A percentile compares a stretch with the other conserved stretches of the same genome.
These are phyloP conservation scores for Hirsutella rhossiliensis DNA, from an alignment of 2,329 filamentous ascomycete genomes.

Conservation along the genomic window DNA sequence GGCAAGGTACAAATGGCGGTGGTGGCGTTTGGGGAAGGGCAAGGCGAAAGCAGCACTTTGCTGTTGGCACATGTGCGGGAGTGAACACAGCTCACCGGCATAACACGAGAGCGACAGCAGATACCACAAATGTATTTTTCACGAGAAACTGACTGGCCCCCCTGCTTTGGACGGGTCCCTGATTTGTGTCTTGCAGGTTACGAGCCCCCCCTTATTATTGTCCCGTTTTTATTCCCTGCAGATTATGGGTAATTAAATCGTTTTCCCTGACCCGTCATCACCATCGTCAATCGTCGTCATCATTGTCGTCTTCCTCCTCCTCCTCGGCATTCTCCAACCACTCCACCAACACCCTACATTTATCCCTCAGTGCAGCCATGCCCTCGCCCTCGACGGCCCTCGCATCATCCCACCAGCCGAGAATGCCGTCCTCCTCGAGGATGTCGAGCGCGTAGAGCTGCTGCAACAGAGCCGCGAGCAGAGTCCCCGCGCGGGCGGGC, in stretches of 20 bases:
- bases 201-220: no score
- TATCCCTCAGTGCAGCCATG: constrained; percentile 58
- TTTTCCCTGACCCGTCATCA: neutral
- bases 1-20: no score
- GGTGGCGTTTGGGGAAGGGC: neutral
- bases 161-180: no score
- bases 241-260: neutral
- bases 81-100: neutral
- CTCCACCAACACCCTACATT: constrained; percentile 69
- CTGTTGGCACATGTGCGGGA: neutral
- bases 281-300: constrained; percentile 10
- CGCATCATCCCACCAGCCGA: constrained; percentile 77
- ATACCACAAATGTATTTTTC: no score
- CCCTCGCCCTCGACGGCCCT: constrained; percentile 53
- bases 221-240: no score
- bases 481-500: constrained; percentile 35
- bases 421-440: constrained; percentile 77
- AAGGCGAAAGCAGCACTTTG: neutral
- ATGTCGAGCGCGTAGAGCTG: constrained; percentile 77
- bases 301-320: constrained; percentile 55
- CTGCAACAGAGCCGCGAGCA: constrained; percentile 70
- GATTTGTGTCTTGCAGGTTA: no score
- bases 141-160: no score
- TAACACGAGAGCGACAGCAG: neutral
- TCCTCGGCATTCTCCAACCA: constrained; percentile 70